phyloP scores from a whole-genome alignment of 2,329 filamentous ascomycete genomes.

The Colletotrichum liriopes region DNA sequence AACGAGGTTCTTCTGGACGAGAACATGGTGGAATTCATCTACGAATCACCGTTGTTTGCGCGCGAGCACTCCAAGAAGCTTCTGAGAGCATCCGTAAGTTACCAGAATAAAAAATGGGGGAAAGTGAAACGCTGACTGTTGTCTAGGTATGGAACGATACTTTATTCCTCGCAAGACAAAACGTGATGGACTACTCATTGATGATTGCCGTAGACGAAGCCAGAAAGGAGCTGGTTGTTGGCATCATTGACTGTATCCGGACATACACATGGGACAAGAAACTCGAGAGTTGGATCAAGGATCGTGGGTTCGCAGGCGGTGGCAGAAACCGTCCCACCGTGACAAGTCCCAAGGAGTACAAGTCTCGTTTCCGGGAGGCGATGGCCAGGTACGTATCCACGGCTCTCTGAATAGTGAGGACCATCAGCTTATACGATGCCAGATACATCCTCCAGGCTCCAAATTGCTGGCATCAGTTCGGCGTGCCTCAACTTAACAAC shows the following conservation, averaged over 20 bases:
- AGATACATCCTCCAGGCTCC: conserved; percentile 82
- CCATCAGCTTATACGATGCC: conserved; percentile 27
- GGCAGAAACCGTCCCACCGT: conserved; percentile 91
- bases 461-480: conserved; percentile 83
- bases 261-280: conserved; percentile 99
- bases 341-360: conserved; percentile 97
- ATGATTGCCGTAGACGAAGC: conserved; percentile 98
- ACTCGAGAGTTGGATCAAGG: conserved; percentile 99
- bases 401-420: neutral
- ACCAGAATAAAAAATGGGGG: neutral
- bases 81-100: conserved; percentile 79
- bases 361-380: conserved; percentile 93
- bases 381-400: conserved; percentile 84
- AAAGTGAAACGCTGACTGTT: neutral
- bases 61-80: conserved; percentile 97
- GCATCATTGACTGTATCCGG: conserved; percentile 98
- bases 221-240: conserved; percentile 92
- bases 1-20: conserved; percentile 98
- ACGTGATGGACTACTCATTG: conserved; percentile 99
- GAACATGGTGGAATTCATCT: conserved; percentile 99
- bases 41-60: conserved; percentile 94
- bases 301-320: conserved; percentile 85
- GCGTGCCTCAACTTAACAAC: conserved; percentile 46
- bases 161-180: conserved; percentile 91
- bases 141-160: conserved; percentile 90